Base-by-base conservation (phyloP, 805 yeast species). In the Priceomyces medius region DNA sequence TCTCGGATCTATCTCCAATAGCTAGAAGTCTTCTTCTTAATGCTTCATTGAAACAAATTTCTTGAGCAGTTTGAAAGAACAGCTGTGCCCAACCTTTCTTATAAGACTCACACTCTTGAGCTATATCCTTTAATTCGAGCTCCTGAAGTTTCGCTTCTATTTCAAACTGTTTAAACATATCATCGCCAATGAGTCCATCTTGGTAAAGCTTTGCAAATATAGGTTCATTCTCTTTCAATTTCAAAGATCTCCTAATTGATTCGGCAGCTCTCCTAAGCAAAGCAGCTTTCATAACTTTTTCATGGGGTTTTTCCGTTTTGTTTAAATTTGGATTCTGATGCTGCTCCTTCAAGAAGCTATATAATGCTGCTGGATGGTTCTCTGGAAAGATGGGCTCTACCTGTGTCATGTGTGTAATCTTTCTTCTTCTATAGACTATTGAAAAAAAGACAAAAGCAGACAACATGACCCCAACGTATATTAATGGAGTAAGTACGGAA, bases 21-120 rank as follows among this genome's bases (percentile, higher is more conserved):
- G 77, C 64, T 31, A 55, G 51, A 26, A 78, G 54, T 56, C 97
- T 83, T 71, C 93, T 81, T 64, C 91, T 78, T 40, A 91, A 71
- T 1, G 97, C 97, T 64, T 86, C 91, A 59, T 91, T 93, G 64
- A 89, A 86, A 48, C 96, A 88, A 38, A 91, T 83, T 59, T 93
- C 97, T 59, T 85, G 91, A 33, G 90, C 83, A 10, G 83, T 76
- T 7, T 85, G 85, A 55, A 88, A 84, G 54, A 88, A 79, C 34
- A 75, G 66, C 48, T 78, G 84, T 6, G 83, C 80, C 96, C 97
- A 90, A 24, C 88, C 91, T 34, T 81, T 78, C 55, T 86, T 85
- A 49, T 77, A 68, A 13, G 66, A 50, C 59, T 87, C 88, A 32
- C 93, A 88, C 63, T 88, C 96, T 41, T 61, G 66, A 4, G 86